Evolutionary conservation across 306 rosid species (phyloP), one percentile per base, ranked within the genome.

Genomic region (Argentina anserina): DNA sequence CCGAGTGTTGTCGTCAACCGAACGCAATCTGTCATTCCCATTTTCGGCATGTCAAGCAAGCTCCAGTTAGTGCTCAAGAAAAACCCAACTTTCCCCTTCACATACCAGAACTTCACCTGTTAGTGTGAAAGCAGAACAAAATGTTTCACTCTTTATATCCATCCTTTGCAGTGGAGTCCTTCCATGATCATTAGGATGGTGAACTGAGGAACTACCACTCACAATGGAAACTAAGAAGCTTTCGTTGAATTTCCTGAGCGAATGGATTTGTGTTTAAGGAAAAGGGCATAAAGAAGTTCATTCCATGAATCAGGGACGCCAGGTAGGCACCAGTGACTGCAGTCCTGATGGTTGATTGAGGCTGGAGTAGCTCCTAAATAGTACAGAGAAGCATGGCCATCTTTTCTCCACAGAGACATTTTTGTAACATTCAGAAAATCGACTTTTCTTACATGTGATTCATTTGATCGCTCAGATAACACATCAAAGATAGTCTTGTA

Each of bases 251-350:
- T 83, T 41, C 56, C 9, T 2, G 56, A 26, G 1, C 34, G 65
- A 61, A 45, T 45, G 46, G 71, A 34, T 67, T 86, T 84, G 43
- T 67, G 77, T 86, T 82, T 90, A 61, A 90, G 92, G 76, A 90
- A 70, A 78, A 88, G 84, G 3, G 89, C 93, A 40, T 81, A 87
- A 71, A 93, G 92, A 79, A 90, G 85, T 79, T 87, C 96, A 25
- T 93, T 93, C 98, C 98, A 93, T 5, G 87, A 82, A 84, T 93
- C 98, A 12, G 98, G 98, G 53, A 93, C 96, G 10, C 98, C 98
- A 0, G 98, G 98, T 37, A 93, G 84, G 78, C 98, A 93, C 98
- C 98, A 93, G 79, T 93, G 98, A 75, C 98, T 93, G 85, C 98
- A 93, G 78, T 93, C 98, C 77, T 93, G 96, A 43, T 70, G 86